Percentiles rank a stretch among this genome's conserved stretches.
These are phyloP conservation scores for Daphne laureola DNA, from an alignment of 441 rosid genomes.

Conservation along the genomic window DNA sequence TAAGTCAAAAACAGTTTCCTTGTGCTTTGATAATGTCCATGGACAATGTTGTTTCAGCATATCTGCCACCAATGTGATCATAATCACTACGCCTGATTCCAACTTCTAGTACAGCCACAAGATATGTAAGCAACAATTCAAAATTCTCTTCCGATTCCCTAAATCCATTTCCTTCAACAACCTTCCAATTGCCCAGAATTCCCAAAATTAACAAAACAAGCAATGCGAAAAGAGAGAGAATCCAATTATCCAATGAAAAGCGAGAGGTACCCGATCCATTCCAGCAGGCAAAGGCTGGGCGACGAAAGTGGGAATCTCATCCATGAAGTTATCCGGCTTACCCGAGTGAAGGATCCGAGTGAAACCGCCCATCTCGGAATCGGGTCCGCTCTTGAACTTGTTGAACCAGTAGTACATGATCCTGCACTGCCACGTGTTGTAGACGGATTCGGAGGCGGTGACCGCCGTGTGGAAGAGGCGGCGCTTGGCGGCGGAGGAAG, in stretches of 20 bases:
- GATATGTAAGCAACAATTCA: too few relatives aligned
- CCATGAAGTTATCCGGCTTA: slow-evolving; percentile 68
- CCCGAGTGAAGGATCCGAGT: slow-evolving; percentile 95
- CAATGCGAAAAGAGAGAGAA: not conserved
- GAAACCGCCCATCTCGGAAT: slow-evolving; percentile 87
- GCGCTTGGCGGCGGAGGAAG: slow-evolving; percentile 26
- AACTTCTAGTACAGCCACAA: too few relatives aligned
- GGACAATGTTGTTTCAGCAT: too few relatives aligned
- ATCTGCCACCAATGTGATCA: too few relatives aligned
- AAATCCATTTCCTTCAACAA: slow-evolving; percentile 3
- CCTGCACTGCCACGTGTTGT: slow-evolving; percentile 96
- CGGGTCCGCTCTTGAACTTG: slow-evolving; percentile 46
- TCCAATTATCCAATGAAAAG: not conserved
- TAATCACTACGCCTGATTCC: too few relatives aligned
- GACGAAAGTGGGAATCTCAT: slow-evolving; percentile 92
- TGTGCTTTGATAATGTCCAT: too few relatives aligned
- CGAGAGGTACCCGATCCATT: slow-evolving; percentile 63
- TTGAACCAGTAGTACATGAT: slow-evolving; percentile 96
- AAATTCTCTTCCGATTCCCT: not conserved
- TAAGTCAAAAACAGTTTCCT: too few relatives aligned
- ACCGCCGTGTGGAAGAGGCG: slow-evolving; percentile 90
- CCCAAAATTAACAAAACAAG: slow-evolving; percentile 1
- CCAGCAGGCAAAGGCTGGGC: slow-evolving; percentile 94
- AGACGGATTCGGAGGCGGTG: slow-evolving; percentile 84
- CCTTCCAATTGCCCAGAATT: not conserved